Base-by-base conservation (phyloP, 1,139 yeast genomes). In the Pichia norvegensis region DNA sequence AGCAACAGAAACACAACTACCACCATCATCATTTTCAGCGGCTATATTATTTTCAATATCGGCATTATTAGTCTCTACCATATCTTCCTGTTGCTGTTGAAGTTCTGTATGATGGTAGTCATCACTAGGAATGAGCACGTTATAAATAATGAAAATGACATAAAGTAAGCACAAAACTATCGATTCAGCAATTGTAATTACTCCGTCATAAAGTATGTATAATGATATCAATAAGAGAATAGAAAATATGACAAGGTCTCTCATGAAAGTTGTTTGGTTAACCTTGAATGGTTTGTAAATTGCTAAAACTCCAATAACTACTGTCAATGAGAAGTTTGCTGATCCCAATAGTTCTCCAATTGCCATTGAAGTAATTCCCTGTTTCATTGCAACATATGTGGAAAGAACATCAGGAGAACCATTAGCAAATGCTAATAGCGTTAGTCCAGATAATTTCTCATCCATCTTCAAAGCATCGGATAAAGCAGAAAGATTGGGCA, bases 371-470 rank as follows among this genome's bases (percentile, higher is more conserved):
- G 84, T 79, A 5, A 85, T 76, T 17, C 78, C 81, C 4, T 78
- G 65, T 36, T 72, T 70, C 77, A 88, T 76, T 6, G 96, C 95
- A 38, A 81, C 81, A 61, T 79, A 86, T 0, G 96, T 87, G 43
- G 94, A 77, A 41, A 88, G 74, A 4, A 92, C 79, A 63, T 92
- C 98, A 0, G 97, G 96, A 0, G 95, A 74, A 10, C 96, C 92
- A 63, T 92, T 92, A 0, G 97, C 97, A 52, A 90, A 70, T 0
- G 98, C 95, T 47, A 92, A 68, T 40, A 90, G 68, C 0, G 97
- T 90, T 55, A 90, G 74, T 0, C 97, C 97, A 4, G 95, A 85
- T 35, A 90, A 67, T 47, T 85, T 79, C 52, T 87, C 94, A 13
- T 92, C 78, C 42, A 90, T 64, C 13, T 78, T 74, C 19, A 87